These are phyloP conservation scores for Talaromyces liani DNA, from an alignment of 495 filamentous ascomycete genomes.

Conservation along the genomic window DNA sequence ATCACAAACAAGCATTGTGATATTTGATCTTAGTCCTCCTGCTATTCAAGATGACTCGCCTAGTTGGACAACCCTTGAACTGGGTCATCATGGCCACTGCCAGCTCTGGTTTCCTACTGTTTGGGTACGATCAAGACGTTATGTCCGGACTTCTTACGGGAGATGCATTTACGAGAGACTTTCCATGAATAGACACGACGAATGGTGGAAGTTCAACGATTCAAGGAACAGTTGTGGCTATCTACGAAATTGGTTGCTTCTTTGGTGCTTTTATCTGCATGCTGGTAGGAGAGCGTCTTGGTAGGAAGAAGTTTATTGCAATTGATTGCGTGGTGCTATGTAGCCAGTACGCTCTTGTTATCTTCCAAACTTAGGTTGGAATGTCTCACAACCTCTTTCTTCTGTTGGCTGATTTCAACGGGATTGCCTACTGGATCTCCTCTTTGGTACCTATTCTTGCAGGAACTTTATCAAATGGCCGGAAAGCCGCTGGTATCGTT, in stretches of 20 bases:
- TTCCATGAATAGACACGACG: slow-evolving; percentile 29
- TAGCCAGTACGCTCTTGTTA: slow-evolving; percentile 28
- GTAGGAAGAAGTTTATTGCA: slow-evolving; percentile 47
- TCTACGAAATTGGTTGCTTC: slow-evolving; percentile 46
- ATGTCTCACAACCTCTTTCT: slow-evolving; percentile 34
- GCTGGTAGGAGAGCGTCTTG: slow-evolving; percentile 43
- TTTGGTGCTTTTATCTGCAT: slow-evolving; percentile 46
- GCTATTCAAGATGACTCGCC: slow-evolving; percentile 15
- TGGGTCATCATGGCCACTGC: slow-evolving; percentile 33
- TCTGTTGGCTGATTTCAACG: slow-evolving; percentile 40
- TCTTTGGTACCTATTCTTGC: slow-evolving; percentile 38
- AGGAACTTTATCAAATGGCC: slow-evolving; percentile 23
- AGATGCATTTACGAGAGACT: slow-evolving; percentile 22
- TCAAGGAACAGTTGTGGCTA: slow-evolving; percentile 31
- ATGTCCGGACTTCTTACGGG: slow-evolving; percentile 31
- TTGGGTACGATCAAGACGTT: slow-evolving; percentile 40
- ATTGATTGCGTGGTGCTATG: slow-evolving; percentile 30
- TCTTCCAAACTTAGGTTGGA: slow-evolving; percentile 29
- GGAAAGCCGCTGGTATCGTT: slow-evolving; percentile 22
- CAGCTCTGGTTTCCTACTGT: slow-evolving; percentile 34
- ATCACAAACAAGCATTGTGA: too few species aligned
- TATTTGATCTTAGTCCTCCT: not conserved
- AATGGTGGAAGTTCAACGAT: slow-evolving; percentile 23
- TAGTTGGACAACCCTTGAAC: slow-evolving; percentile 20
- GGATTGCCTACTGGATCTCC: slow-evolving; percentile 39